Conservation (phyloP, 148 eudicot species). For the Rheum nobile region DNA sequence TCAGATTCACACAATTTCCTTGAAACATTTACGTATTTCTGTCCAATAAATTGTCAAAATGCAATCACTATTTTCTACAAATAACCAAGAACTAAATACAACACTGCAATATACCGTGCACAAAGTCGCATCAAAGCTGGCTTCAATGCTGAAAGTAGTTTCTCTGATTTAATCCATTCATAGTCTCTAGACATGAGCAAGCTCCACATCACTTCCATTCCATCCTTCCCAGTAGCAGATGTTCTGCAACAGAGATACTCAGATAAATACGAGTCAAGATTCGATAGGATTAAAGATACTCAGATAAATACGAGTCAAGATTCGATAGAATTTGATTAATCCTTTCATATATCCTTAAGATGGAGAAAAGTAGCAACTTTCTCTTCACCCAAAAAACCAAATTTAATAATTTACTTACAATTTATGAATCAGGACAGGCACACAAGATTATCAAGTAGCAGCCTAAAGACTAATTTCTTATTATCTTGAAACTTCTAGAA, state of each 20-base stretch:
- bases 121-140: constrained; percentile 74
- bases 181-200: constrained; percentile 44
- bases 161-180: constrained; percentile 56
- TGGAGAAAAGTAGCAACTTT: background rate
- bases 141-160: constrained; percentile 29
- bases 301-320: background rate
- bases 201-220: constrained; percentile 54
- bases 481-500: background rate
- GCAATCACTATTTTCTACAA: background rate
- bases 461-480: background rate
- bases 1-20: background rate
- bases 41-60: background rate
- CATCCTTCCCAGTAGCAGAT: constrained; percentile 32
- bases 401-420: background rate
- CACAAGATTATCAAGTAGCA: background rate
- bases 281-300: background rate
- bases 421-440: background rate
- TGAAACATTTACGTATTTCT: background rate
- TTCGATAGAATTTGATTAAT: background rate
- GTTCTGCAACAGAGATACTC: constrained; percentile 29
- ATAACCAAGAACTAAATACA: background rate
- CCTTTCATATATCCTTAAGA: background rate
- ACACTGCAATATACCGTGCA: constrained; percentile 44
- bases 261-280: background rate
- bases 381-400: background rate